Evolutionary conservation across 2,329 filamentous ascomycete genomes (phyloP).

Genomic region (Grosmannia clavigera): DNA sequence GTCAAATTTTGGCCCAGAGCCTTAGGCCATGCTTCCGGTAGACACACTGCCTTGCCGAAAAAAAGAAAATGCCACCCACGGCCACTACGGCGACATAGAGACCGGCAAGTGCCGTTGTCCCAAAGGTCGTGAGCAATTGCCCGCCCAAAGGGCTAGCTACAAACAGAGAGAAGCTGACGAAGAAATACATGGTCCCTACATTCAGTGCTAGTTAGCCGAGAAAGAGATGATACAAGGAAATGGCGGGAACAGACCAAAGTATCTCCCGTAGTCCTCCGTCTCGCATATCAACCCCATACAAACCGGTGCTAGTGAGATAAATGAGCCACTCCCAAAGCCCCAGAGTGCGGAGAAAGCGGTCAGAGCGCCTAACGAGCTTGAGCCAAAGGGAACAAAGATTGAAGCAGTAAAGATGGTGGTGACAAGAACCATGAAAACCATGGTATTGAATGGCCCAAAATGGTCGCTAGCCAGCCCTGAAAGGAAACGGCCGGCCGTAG

Average conservation of each 20-base stretch:
- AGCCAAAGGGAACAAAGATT: conserved; percentile 29
- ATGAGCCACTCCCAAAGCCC: conserved; percentile 35
- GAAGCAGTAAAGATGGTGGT: conserved; percentile 27
- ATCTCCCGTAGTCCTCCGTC: conserved; percentile 32
- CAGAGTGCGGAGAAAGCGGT: conserved; percentile 33
- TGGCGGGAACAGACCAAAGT: conserved; percentile 17
- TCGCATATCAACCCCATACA: conserved; percentile 34
- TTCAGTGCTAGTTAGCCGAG: background rate
- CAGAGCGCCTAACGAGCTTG: conserved; percentile 12
- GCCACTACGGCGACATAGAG: conserved; percentile 31
- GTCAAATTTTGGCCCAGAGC: background rate
- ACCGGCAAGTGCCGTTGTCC: conserved; percentile 29
- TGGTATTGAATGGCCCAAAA: conserved; percentile 32
- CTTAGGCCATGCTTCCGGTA: conserved; percentile 1
- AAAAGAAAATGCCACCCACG: conserved; percentile 20
- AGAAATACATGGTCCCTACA: conserved; percentile 31
- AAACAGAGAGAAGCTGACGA: conserved; percentile 31
- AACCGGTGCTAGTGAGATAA: conserved; percentile 30
- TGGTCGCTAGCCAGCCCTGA: conserved; percentile 30
- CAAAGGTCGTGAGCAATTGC: conserved; percentile 30
- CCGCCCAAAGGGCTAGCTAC: conserved; percentile 33
- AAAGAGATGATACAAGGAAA: background rate
- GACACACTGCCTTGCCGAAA: conserved; percentile 9
- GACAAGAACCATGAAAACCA: conserved; percentile 22
- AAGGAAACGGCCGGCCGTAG: conserved; percentile 28